These are phyloP conservation scores for Diphasiastrum complanatum DNA, from an alignment of 83 land plant species.

Conservation along the genomic window DNA sequence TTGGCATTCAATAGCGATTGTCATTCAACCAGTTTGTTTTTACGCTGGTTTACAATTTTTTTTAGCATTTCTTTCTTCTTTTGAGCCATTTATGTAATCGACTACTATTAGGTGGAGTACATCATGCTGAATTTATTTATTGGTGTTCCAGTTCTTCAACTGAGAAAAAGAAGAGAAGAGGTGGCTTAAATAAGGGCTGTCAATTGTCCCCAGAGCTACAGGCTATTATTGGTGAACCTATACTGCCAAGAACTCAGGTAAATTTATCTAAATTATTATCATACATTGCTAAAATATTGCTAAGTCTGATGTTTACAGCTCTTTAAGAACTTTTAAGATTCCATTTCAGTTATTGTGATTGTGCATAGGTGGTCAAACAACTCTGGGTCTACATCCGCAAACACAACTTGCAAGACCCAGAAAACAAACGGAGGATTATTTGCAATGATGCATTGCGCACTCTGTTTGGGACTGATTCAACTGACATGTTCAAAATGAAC, in stretches of 20 bases:
- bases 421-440: background rate
- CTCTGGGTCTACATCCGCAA: conserved; percentile 7
- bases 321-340: background rate
- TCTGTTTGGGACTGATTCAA: conserved; percentile 2
- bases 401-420: conserved; percentile 7
- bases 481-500: conserved; percentile 13
- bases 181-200: background rate
- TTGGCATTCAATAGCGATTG: no score
- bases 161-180: background rate
- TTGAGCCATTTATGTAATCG: no score
- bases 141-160: background rate
- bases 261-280: background rate
- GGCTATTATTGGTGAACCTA: background rate
- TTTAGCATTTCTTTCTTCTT: no score
- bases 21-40: no score
- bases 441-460: conserved; percentile 8
- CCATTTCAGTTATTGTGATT: background rate
- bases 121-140: no score
- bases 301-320: background rate
- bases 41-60: no score
- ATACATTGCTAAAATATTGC: background rate
- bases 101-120: no score
- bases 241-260: background rate
- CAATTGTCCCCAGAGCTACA: background rate
- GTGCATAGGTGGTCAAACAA: conserved; percentile 6